Evolutionary conservation across 2,329 filamentous ascomycete genomes (phyloP).

Genomic region (Bipolaris cookei): DNA sequence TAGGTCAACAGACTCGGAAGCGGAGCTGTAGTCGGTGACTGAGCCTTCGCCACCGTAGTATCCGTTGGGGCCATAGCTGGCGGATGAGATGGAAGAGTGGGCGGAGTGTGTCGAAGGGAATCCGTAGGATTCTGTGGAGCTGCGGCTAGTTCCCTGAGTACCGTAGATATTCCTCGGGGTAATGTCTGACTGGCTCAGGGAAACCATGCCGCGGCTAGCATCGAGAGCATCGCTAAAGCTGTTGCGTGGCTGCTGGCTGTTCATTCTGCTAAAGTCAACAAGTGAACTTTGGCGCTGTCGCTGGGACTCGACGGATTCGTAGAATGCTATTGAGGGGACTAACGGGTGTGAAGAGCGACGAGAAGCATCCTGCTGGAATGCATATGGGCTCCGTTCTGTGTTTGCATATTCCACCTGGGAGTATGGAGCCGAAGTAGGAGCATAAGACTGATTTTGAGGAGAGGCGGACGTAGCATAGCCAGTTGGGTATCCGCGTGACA

Average conservation of each 20-base stretch:
- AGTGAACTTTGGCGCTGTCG: constrained; percentile 65
- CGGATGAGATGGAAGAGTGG: constrained; percentile 87
- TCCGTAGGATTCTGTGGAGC: constrained; percentile 84
- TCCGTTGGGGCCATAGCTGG: constrained; percentile 79
- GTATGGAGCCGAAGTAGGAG: constrained; percentile 72
- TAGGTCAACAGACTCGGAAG: constrained; percentile 82
- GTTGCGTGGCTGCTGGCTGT: constrained; percentile 63
- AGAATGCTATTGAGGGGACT: constrained; percentile 65
- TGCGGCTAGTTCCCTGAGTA: constrained; percentile 65
- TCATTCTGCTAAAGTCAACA: constrained; percentile 70
- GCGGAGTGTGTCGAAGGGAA: constrained; percentile 85
- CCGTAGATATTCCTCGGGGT: constrained; percentile 85
- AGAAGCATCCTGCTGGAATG: constrained; percentile 62
- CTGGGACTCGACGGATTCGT: constrained; percentile 55
- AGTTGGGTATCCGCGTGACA: constrained; percentile 73
- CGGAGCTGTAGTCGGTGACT: constrained; percentile 91
- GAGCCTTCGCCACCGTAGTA: constrained; percentile 81
- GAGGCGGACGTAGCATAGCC: constrained; percentile 74
- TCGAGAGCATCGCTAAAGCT: constrained; percentile 90
- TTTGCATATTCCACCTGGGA: constrained; percentile 76
- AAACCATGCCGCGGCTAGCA: constrained; percentile 91
- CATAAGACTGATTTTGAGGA: constrained; percentile 71
- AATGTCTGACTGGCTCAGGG: constrained; percentile 83
- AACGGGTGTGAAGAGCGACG: constrained; percentile 85
- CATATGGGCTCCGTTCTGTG: constrained; percentile 60